These are phyloP conservation scores for Pulveroboletus frians DNA, from an alignment of 768 basidiomycete species.

Conservation along the genomic window DNA sequence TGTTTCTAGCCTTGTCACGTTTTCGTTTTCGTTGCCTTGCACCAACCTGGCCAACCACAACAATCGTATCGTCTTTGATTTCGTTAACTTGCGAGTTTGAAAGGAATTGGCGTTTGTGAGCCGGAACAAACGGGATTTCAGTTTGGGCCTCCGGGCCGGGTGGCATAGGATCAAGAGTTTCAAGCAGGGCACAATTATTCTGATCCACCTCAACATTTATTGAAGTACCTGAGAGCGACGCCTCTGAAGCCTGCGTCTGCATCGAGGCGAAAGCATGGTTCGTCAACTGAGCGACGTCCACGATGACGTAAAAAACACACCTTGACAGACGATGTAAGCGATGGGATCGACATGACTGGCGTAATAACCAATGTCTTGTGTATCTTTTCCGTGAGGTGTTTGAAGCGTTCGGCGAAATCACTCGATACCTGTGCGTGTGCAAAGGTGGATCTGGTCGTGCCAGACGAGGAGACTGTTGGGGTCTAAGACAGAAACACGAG, in stretches of 20 bases:
- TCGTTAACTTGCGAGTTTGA: slow-evolving; percentile 8
- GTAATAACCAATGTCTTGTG: slow-evolving; percentile 60
- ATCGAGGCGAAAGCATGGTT: background rate
- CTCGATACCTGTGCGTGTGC: slow-evolving; percentile 1
- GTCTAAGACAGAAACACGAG: slow-evolving; percentile 12
- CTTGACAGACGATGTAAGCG: slow-evolving; percentile 1
- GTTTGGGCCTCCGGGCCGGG: slow-evolving; percentile 42
- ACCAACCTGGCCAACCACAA: slow-evolving; percentile 62
- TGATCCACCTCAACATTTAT: slow-evolving; percentile 1
- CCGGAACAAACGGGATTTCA: slow-evolving; percentile 78
- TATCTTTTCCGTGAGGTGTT: slow-evolving; percentile 57
- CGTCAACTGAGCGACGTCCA: slow-evolving; percentile 1
- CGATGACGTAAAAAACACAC: slow-evolving; percentile 13
- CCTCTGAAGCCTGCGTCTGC: slow-evolving; percentile 6
- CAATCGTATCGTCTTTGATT: slow-evolving; percentile 56
- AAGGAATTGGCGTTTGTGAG: slow-evolving; percentile 43
- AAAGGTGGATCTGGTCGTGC: slow-evolving; percentile 9
- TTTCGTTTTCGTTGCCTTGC: slow-evolving; percentile 62
- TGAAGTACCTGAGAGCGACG: background rate
- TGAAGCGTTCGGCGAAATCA: slow-evolving; percentile 34
- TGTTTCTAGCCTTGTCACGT: slow-evolving; percentile 17
- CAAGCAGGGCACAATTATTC: background rate
- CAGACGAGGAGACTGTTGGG: background rate
- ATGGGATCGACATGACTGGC: slow-evolving; percentile 43
- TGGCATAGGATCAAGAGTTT: slow-evolving; percentile 15